These are phyloP conservation scores for Nicotiana knightiana DNA, from an alignment of 257 asterid species.

Conservation along the genomic window DNA sequence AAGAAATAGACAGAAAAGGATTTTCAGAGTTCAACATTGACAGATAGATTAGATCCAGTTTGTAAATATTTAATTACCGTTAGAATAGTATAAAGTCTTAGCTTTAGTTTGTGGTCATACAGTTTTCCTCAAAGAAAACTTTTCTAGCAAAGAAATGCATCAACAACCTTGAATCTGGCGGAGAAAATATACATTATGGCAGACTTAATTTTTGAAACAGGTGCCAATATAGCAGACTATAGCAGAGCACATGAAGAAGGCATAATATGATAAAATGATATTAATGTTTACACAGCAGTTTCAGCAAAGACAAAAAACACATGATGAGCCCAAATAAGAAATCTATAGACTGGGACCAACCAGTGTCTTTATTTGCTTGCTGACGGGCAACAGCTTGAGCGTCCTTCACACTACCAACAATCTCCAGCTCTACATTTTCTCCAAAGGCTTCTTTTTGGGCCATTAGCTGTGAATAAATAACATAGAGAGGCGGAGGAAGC, in stretches of 20 bases:
- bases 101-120: background rate
- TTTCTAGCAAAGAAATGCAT: background rate
- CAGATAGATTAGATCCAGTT: background rate
- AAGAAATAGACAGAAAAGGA: background rate
- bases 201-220: background rate
- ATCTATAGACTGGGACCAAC: constrained; percentile 21
- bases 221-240: background rate
- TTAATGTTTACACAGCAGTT: background rate
- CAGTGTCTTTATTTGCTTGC: constrained; percentile 74
- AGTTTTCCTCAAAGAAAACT: background rate
- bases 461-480: constrained; percentile 76
- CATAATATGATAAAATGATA: background rate
- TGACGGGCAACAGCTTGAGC: constrained; percentile 86
- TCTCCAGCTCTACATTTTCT: constrained; percentile 81
- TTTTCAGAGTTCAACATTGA: background rate
- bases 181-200: background rate
- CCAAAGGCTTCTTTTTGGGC: constrained; percentile 97
- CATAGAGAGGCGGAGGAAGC: constrained; percentile 93
- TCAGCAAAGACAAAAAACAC: background rate
- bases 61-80: background rate
- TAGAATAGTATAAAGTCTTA: background rate
- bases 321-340: constrained; percentile 5
- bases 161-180: background rate
- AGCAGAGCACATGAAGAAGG: background rate
- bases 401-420: constrained; percentile 83